phyloP scores from a whole-genome alignment of 148 eudicot genomes.

The Rhododendron henanense region DNA sequence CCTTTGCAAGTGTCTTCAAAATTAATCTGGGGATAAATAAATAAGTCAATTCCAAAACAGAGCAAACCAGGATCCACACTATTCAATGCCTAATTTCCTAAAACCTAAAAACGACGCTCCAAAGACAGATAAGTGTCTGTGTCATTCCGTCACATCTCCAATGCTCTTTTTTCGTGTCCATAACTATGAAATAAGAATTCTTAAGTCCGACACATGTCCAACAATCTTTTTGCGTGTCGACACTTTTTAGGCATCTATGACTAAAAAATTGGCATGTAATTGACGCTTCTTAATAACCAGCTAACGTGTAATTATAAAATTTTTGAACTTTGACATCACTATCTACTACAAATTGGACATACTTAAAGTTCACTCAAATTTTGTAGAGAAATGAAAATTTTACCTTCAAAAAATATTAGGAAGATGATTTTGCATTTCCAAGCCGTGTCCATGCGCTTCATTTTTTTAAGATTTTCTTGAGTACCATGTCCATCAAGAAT shows the following conservation, averaged over 20 bases:
- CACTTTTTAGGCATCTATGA: not conserved
- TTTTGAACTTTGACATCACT: not conserved
- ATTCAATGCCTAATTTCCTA: not conserved
- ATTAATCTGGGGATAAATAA: constrained; percentile 54
- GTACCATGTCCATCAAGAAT: not conserved
- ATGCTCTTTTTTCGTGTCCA: not conserved
- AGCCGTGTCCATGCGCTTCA: not conserved
- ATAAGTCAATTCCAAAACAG: not conserved
- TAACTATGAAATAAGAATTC: not conserved
- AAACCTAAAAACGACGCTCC: not conserved
- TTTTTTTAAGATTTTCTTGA: not conserved
- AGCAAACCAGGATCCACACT: not conserved
- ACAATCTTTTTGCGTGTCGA: not conserved
- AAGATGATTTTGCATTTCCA: not conserved
- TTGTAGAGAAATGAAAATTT: not conserved
- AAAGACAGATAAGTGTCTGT: not conserved
- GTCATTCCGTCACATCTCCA: not conserved
- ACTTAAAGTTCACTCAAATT: not conserved
- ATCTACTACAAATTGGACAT: not conserved
- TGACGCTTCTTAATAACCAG: not conserved
- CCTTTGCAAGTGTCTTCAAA: constrained; percentile 99
- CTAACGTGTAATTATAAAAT: not conserved
- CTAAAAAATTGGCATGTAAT: not conserved
- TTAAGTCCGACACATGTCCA: not conserved
- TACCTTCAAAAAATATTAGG: not conserved